Percentiles rank a stretch among this genome's conserved stretches.
Evolutionary conservation across 1,284 basidiomycete genomes (phyloP).

Genomic region (Irpex sp.): DNA sequence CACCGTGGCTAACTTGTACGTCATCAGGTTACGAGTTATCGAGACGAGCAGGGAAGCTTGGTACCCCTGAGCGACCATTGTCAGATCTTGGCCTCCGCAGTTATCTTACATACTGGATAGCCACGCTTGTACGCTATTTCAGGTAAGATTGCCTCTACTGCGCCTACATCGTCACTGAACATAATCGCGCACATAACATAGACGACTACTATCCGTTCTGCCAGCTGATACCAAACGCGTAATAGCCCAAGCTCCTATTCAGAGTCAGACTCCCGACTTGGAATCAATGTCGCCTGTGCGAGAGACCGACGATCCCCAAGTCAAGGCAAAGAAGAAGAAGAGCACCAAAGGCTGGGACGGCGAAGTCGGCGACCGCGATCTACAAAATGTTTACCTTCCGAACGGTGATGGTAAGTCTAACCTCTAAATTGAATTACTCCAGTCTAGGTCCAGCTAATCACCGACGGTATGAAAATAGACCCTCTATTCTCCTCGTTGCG

Average conservation of each 20-base stretch:
- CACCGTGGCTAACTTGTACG: background rate
- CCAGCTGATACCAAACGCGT: conserved; percentile 47
- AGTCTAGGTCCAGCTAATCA: background rate
- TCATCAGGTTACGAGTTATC: conserved; percentile 86
- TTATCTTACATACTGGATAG: conserved; percentile 91
- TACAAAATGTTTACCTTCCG: conserved; percentile 16
- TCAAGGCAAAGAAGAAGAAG: conserved; percentile 38
- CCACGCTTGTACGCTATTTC: conserved; percentile 82
- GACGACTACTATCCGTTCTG: conserved; percentile 56
- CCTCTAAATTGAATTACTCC: conserved; percentile 5
- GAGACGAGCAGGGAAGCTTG: conserved; percentile 69
- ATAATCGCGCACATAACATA: conserved; percentile 20
- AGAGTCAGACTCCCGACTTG: conserved; percentile 30
- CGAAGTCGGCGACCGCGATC: conserved; percentile 35
- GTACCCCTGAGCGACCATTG: conserved; percentile 93
- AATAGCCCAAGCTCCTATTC: conserved; percentile 25
- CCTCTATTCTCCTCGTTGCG: conserved; percentile 43
- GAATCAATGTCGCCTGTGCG: conserved; percentile 30
- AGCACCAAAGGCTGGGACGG: conserved; percentile 66
- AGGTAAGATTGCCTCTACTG: conserved; percentile 33
- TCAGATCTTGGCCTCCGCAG: conserved; percentile 91
- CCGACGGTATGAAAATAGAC: conserved; percentile 14
- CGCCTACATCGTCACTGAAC: conserved; percentile 12
- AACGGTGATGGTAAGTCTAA: conserved; percentile 21
- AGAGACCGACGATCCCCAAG: conserved; percentile 33